Base-by-base conservation (phyloP, 2,329 filamentous ascomycete genomes). In the Penicillium sp. region DNA sequence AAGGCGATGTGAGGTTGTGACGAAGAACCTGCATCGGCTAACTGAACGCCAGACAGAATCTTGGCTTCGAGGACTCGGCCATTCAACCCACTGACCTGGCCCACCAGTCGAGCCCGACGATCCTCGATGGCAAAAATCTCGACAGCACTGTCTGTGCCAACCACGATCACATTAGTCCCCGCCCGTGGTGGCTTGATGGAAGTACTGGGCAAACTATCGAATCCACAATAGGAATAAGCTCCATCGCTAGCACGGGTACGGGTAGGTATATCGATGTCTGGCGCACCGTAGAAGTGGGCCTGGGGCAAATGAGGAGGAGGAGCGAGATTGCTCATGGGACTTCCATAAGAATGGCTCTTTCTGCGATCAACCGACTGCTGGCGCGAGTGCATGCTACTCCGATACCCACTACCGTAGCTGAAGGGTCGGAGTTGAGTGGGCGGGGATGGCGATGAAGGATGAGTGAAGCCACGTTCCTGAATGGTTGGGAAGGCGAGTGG, bases 11-110 rank as follows among this genome's bases (percentile, higher is more conserved):
- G 75, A 5, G 90, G 89, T 50, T 84, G 82, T 13, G 80, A 69
- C 11, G 76, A 72, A 7, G 76, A 71, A 32, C 76, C 64, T 0
- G 73, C 73, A 46, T 84, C 79, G 43, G 73, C 72, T 6, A 73
- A 67, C 26, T 77, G 69, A 13, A 76, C 80, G 79, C 85, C 88
- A 1, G 87, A 84, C 42, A 96, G 69, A 25, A 96, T 82, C 68
- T 91, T 95, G 46, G 90, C 90, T 55, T 86, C 80, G 54, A 89
- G 75, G 1, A 96, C 87, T 24, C 83, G 83, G 36, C 91, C 91
- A 58, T 84, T 81, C 27, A 96, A 74, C 4, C 88, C 88, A 61
- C 85, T 84, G 41, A 96, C 71, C 47, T 81, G 81, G 18, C 84
- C 84, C 28, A 89, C 71, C 24, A 81, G 76, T 47, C 88, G 85